Evolutionary conservation across 2,329 filamentous ascomycete genomes (phyloP).

Genomic region (Neofusicoccum laricinum): DNA sequence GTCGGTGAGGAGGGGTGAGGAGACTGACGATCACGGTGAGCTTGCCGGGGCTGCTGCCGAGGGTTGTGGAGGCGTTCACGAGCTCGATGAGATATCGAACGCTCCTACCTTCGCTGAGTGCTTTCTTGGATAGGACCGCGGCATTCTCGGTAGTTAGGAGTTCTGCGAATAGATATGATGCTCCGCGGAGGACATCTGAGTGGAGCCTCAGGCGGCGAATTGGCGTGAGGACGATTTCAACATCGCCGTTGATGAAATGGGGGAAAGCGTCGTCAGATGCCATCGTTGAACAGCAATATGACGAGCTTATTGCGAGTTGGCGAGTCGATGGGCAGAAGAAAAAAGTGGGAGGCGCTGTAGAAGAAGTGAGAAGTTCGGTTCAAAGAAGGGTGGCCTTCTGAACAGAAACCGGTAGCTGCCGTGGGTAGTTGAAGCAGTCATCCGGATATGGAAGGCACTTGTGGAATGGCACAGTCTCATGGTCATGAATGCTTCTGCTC

Average conservation of each 20-base stretch:
- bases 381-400: background rate
- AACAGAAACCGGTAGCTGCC: background rate
- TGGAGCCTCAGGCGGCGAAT: constrained; percentile 33
- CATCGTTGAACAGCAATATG: too few species aligned
- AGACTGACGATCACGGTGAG: background rate
- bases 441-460: background rate
- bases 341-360: too few species aligned
- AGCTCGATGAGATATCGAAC: constrained; percentile 35
- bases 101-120: constrained; percentile 25
- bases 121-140: constrained; percentile 25
- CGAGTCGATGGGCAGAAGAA: background rate
- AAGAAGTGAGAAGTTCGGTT: background rate
- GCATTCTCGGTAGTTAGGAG: constrained; percentile 31
- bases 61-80: constrained; percentile 16
- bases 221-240: constrained; percentile 27
- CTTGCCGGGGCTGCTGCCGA: background rate
- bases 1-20: background rate
- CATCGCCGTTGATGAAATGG: background rate
- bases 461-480: background rate
- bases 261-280: background rate
- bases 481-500: background rate
- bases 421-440: background rate
- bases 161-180: constrained; percentile 26
- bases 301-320: too few species aligned
- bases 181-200: constrained; percentile 32